Conservation (phyloP, 441 rosid genomes). For the Theobroma grandiflorum region DNA sequence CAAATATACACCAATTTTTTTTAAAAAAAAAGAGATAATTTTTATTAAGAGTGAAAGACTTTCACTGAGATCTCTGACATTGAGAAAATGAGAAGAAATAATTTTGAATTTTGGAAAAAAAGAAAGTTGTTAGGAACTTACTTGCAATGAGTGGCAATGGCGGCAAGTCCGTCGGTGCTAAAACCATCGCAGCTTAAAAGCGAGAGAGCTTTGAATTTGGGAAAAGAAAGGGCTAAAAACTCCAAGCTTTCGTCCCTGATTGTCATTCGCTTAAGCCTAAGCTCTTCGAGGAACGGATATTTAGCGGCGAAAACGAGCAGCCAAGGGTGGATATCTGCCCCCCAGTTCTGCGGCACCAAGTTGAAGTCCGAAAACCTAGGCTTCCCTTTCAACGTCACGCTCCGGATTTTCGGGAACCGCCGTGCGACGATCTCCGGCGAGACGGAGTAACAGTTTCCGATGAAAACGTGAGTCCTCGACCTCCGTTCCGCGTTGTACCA, state of each 20-base stretch:
- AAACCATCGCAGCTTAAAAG: slow-evolving; percentile 74
- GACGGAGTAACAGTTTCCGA: slow-evolving; percentile 77
- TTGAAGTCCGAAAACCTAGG: slow-evolving; percentile 76
- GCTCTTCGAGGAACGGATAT: slow-evolving; percentile 65
- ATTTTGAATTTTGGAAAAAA: background rate
- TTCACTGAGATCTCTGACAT: slow-evolving; percentile 26
- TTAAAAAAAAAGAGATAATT: no score
- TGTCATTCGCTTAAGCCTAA: slow-evolving; percentile 75
- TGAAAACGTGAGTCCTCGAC: slow-evolving; percentile 64
- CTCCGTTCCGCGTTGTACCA: slow-evolving; percentile 77
- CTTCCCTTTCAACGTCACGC: slow-evolving; percentile 68
- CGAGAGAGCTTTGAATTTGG: slow-evolving; percentile 58
- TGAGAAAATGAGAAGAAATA: background rate
- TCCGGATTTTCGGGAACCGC: slow-evolving; percentile 60
- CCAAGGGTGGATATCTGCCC: slow-evolving; percentile 69
- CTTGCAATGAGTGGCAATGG: slow-evolving; percentile 70
- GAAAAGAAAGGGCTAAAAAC: slow-evolving; percentile 57
- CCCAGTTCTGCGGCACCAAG: slow-evolving; percentile 74
- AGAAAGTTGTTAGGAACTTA: slow-evolving; percentile 26
- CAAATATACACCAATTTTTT: background rate
- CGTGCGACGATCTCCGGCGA: slow-evolving; percentile 62
- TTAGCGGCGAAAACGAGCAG: slow-evolving; percentile 57
- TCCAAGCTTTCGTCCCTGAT: slow-evolving; percentile 65
- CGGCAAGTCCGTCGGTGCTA: slow-evolving; percentile 64
- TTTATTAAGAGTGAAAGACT: background rate